Conservation (phyloP, 306 rosid genomes). For the Cucumis melo region DNA sequence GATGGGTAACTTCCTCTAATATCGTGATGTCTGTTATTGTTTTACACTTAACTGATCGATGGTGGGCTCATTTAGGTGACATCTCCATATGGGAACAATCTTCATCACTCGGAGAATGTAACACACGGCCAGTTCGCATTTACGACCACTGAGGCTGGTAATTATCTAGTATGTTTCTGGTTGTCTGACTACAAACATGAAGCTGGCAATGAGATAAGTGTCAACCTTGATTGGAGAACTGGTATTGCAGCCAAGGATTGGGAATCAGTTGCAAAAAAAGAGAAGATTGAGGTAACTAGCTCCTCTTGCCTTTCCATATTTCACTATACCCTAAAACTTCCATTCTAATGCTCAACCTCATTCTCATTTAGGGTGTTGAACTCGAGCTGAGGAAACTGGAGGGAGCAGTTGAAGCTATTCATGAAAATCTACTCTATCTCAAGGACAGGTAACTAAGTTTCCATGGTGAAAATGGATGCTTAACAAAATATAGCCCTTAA, state of each 20-base stretch:
- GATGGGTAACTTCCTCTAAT: neutral
- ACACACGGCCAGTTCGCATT: conserved; percentile 81
- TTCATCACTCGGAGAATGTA: conserved; percentile 47
- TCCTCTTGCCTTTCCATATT: neutral
- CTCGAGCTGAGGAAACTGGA: conserved; percentile 86
- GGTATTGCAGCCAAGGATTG: conserved; percentile 96
- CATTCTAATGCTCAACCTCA: neutral
- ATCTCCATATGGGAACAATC: conserved; percentile 77
- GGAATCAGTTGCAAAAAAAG: conserved; percentile 93
- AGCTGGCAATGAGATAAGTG: conserved; percentile 13
- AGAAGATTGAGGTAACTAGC: conserved; percentile 67
- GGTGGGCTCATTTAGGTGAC: conserved; percentile 38
- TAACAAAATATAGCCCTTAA: neutral
- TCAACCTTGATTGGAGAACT: conserved; percentile 88
- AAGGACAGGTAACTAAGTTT: conserved; percentile 48
- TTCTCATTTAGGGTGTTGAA: conserved; percentile 50
- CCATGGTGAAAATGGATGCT: neutral
- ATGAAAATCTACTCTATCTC: conserved; percentile 65
- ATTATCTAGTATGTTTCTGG: conserved; percentile 82
- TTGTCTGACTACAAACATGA: conserved; percentile 26
- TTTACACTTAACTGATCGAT: conserved; percentile 7
- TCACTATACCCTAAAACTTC: neutral
- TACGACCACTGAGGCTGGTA: conserved; percentile 80
- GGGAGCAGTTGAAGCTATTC: conserved; percentile 84
- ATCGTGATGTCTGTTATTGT: neutral